A percentile compares a stretch with the other conserved stretches of the same genome.
Conservation (phyloP, 495 filamentous ascomycete species). For the Trichoderma gamsii region DNA sequence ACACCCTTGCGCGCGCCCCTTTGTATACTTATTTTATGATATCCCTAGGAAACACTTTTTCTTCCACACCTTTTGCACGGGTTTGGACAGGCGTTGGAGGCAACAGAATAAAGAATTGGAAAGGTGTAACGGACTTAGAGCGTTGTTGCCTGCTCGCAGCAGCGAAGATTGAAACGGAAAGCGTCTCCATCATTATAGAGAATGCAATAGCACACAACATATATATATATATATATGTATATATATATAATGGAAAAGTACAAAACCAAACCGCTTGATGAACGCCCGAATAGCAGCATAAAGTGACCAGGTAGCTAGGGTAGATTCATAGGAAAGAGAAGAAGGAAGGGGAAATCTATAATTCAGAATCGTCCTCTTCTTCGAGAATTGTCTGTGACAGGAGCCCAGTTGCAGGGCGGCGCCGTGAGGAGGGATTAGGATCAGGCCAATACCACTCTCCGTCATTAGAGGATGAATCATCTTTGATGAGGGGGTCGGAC, state of each 20-base stretch:
- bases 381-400: constrained; percentile 59
- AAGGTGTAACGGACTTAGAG: neutral
- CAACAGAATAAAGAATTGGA: neutral
- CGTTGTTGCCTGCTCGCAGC: neutral
- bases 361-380: constrained; percentile 38
- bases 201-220: too few species aligned
- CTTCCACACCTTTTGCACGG: neutral
- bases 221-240: too few species aligned
- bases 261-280: neutral
- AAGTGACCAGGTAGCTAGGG: neutral
- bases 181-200: too few species aligned
- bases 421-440: constrained; percentile 17
- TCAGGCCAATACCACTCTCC: constrained; percentile 18
- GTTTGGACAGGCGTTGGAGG: neutral
- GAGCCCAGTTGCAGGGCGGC: constrained; percentile 33
- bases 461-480: constrained; percentile 15
- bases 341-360: neutral
- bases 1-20: neutral
- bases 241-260: too few species aligned
- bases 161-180: neutral
- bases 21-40: constrained; percentile 6
- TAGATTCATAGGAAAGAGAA: neutral
- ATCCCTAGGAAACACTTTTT: neutral
- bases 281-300: neutral
- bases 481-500: constrained; percentile 18